Evolutionary conservation across 108 stramenopile genomes (phyloP).

Genomic region (Nitzschia palea): DNA sequence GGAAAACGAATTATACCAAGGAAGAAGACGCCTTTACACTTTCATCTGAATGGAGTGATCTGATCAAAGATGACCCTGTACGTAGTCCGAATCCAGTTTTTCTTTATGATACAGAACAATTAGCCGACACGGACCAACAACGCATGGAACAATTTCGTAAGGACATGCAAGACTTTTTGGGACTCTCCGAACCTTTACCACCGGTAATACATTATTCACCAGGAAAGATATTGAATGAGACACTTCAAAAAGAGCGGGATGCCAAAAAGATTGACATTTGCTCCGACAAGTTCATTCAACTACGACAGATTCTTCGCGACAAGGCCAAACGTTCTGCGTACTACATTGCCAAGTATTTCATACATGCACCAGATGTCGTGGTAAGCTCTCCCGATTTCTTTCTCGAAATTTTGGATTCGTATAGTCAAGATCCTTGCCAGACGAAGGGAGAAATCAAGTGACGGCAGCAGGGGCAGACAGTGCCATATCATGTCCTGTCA

Average conservation of each 20-base stretch:
- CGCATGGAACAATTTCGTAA: constrained; percentile 6
- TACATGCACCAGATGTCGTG: constrained; percentile 6
- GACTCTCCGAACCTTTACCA: background rate
- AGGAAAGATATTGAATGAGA: background rate
- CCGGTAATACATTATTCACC: constrained; percentile 1
- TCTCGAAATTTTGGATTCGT: constrained; percentile 2
- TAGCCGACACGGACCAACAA: constrained; percentile 4
- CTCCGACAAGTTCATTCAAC: background rate
- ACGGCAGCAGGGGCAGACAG: too few relatives aligned
- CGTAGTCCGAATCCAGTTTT: constrained; percentile 35
- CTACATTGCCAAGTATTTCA: background rate
- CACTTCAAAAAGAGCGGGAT: background rate
- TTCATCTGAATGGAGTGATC: background rate
- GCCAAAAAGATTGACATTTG: constrained; percentile 15
- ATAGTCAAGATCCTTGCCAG: constrained; percentile 2
- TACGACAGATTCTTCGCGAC: background rate
- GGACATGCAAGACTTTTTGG: constrained; percentile 26
- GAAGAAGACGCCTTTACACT: background rate
- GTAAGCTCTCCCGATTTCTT: background rate
- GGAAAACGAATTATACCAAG: constrained; percentile 15
- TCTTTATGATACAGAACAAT: constrained; percentile 17
- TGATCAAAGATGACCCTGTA: background rate
- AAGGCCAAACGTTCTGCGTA: background rate
- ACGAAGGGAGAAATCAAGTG: too few relatives aligned
- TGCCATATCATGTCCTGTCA: too few relatives aligned